A percentile compares a stretch with the other conserved stretches of the same genome.
Evolutionary conservation across 192 early-diverging fungal species (phyloP).

Genomic region (Entomortierella parvispora): DNA sequence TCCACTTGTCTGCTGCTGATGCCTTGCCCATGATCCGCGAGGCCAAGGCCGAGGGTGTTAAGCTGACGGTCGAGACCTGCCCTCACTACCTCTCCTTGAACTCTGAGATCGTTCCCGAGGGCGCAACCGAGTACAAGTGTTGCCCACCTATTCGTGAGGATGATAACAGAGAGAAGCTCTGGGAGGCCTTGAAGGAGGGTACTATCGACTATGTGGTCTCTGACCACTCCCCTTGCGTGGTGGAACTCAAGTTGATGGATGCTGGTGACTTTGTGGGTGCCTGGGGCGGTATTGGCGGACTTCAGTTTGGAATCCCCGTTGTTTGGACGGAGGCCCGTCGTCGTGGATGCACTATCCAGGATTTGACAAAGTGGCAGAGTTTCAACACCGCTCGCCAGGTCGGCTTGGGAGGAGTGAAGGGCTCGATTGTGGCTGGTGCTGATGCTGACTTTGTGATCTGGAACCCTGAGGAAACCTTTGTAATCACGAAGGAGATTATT

Average conservation of each 20-base stretch:
- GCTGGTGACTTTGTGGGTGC: conserved; percentile 80
- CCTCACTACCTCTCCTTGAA: conserved; percentile 82
- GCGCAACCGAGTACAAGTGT: conserved; percentile 86
- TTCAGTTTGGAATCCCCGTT: conserved; percentile 82
- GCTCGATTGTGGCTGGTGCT: conserved; percentile 70
- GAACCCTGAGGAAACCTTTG: conserved; percentile 72
- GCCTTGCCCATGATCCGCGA: conserved; percentile 77
- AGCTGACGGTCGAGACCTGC: conserved; percentile 84
- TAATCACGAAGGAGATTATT: conserved; percentile 67
- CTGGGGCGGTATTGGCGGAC: conserved; percentile 85
- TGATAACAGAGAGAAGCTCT: conserved; percentile 73
- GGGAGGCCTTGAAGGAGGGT: conserved; percentile 80
- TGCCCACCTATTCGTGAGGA: conserved; percentile 84
- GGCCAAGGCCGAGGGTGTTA: conserved; percentile 74
- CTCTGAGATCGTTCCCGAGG: conserved; percentile 72
- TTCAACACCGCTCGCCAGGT: conserved; percentile 71
- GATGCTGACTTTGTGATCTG: conserved; percentile 87
- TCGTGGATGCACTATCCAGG: conserved; percentile 68
- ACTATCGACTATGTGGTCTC: conserved; percentile 86
- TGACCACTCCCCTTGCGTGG: conserved; percentile 86
- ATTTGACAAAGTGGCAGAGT: conserved; percentile 72
- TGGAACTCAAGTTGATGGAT: conserved; percentile 77
- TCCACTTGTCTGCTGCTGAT: conserved; percentile 82
- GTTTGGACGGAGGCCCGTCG: conserved; percentile 80
- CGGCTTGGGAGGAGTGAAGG: conserved; percentile 71